Evolutionary conservation across 192 early-diverging fungal genomes (phyloP).

Genomic region (Chytriomyces sp.): DNA sequence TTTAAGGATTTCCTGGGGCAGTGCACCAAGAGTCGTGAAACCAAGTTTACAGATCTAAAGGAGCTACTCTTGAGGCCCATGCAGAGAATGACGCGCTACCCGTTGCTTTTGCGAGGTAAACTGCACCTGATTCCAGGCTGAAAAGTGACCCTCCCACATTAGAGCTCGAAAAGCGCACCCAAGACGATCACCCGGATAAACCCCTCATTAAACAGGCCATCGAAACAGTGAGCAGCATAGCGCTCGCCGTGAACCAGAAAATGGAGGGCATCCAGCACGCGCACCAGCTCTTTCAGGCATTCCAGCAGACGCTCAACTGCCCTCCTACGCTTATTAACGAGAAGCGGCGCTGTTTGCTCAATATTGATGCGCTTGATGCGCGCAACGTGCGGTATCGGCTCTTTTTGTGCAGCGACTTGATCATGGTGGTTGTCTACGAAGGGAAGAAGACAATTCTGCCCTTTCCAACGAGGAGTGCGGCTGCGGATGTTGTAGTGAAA

Average conservation of each 20-base stretch:
- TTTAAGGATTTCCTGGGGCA: constrained; percentile 32
- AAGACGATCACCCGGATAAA: constrained; percentile 52
- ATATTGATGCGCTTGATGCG: constrained; percentile 47
- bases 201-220: constrained; percentile 39
- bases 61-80: constrained; percentile 47
- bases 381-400: constrained; percentile 32
- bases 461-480: constrained; percentile 1
- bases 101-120: constrained; percentile 45
- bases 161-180: constrained; percentile 55
- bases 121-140: background rate
- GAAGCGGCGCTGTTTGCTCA: constrained; percentile 48
- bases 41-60: constrained; percentile 32
- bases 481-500: background rate
- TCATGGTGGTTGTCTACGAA: constrained; percentile 45
- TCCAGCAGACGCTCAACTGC: constrained; percentile 55
- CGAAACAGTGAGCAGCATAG: constrained; percentile 48
- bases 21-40: constrained; percentile 18
- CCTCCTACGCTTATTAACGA: constrained; percentile 51
- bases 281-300: constrained; percentile 54
- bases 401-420: constrained; percentile 52
- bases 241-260: constrained; percentile 54
- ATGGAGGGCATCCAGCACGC: constrained; percentile 54
- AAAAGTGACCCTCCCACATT: constrained; percentile 11
- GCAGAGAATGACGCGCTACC: constrained; percentile 49
- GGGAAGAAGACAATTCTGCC: constrained; percentile 20